Evolutionary conservation across 2,329 filamentous ascomycete species (phyloP).

Genomic region (Fusarium illudens): DNA sequence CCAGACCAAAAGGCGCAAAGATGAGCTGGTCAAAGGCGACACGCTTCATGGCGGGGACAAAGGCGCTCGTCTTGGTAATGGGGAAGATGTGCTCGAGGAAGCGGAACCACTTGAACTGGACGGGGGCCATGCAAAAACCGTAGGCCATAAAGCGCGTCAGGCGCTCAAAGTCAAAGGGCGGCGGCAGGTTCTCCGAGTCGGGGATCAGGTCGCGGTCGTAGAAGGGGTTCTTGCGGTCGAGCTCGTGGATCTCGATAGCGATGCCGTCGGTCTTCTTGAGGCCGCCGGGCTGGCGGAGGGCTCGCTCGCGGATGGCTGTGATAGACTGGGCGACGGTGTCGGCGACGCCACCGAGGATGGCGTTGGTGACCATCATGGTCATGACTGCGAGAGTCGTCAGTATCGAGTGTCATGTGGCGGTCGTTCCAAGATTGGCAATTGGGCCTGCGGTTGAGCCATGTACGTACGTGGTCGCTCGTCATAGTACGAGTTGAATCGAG

Average conservation of each 20-base stretch:
- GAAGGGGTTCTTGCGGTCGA: slow-evolving; percentile 81
- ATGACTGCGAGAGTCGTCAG: slow-evolving; percentile 66
- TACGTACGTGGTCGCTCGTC: slow-evolving; percentile 80
- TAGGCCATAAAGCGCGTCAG: slow-evolving; percentile 97
- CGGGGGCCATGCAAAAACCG: slow-evolving; percentile 92
- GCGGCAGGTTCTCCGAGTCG: slow-evolving; percentile 68
- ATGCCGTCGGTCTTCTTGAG: slow-evolving; percentile 72
- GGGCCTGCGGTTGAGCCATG: neutral
- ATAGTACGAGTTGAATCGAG: slow-evolving; percentile 95
- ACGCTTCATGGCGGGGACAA: slow-evolving; percentile 83
- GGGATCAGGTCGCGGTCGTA: slow-evolving; percentile 72
- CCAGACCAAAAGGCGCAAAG: slow-evolving; percentile 89
- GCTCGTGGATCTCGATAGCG: slow-evolving; percentile 87
- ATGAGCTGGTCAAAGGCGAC: slow-evolving; percentile 92
- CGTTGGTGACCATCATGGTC: slow-evolving; percentile 99
- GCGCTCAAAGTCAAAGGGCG: slow-evolving; percentile 94
- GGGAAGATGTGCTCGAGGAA: slow-evolving; percentile 86
- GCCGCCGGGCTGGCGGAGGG: slow-evolving; percentile 69
- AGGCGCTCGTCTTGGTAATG: slow-evolving; percentile 77
- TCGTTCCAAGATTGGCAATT: neutral
- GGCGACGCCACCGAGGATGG: slow-evolving; percentile 92
- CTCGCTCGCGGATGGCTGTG: slow-evolving; percentile 78
- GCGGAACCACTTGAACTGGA: slow-evolving; percentile 96
- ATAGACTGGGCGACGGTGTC: slow-evolving; percentile 96
- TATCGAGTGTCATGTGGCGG: neutral